Evolutionary conservation across 306 rosid genomes (phyloP).

Genomic region (Cyclanthera cordifolia): DNA sequence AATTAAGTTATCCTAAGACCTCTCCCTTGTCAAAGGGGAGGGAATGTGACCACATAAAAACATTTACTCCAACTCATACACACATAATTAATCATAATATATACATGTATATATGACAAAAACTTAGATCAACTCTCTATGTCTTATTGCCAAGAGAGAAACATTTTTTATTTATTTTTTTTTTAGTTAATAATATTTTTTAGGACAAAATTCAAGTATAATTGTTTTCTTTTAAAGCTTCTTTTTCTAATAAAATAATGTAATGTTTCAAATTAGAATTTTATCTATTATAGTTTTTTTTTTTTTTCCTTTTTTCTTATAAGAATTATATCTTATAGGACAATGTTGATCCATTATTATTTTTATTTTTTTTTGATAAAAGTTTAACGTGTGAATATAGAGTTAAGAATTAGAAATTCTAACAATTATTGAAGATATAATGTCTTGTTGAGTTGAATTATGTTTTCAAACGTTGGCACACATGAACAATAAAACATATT

Average conservation of each 20-base stretch:
- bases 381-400: too few species aligned
- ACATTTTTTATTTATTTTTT: neutral
- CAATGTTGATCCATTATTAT: too few species aligned
- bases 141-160: neutral
- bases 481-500: too few species aligned
- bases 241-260: neutral
- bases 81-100: neutral
- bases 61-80: constrained; percentile 9
- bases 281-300: too few species aligned
- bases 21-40: constrained; percentile 7
- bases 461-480: too few species aligned
- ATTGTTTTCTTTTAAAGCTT: neutral
- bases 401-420: too few species aligned
- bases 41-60: constrained; percentile 12
- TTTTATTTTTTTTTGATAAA: too few species aligned
- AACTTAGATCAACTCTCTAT: neutral
- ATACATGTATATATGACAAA: neutral
- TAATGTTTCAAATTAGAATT: too few species aligned
- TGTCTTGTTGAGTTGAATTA: too few species aligned
- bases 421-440: too few species aligned
- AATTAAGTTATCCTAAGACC: constrained; percentile 18
- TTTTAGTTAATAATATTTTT: neutral
- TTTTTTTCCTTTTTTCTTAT: too few species aligned
- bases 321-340: too few species aligned
- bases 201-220: neutral